Percentiles rank a stretch among this genome's conserved stretches.
Conservation (phyloP, 2,329 filamentous ascomycete genomes). For the Aspergillus sp. region DNA sequence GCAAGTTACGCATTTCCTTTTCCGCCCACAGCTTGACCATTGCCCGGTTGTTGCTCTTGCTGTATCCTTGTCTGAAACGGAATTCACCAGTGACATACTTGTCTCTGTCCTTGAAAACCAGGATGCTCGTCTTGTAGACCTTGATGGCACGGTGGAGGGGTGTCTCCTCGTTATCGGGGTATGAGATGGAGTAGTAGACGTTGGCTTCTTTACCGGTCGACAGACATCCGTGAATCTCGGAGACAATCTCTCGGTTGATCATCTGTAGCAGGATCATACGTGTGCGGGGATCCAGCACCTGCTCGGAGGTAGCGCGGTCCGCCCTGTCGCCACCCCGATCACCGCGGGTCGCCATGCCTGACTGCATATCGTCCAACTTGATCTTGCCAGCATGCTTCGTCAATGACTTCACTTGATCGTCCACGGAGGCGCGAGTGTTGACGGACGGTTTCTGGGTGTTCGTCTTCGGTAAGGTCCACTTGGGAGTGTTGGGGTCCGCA, state of each 20-base stretch:
- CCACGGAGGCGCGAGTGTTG: constrained; percentile 76
- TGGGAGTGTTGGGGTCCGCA: constrained; percentile 52
- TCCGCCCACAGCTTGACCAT: constrained; percentile 99
- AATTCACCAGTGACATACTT: constrained; percentile 95
- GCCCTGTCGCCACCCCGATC: constrained; percentile 68
- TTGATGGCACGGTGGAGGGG: constrained; percentile 84
- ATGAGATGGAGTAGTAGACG: constrained; percentile 84
- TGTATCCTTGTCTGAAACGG: constrained; percentile 85
- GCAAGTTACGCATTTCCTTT: constrained; percentile 94
- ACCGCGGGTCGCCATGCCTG: constrained; percentile 54
- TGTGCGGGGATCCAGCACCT: constrained; percentile 90
- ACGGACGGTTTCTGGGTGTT: constrained; percentile 78
- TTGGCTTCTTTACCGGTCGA: constrained; percentile 98
- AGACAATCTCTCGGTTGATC: constrained; percentile 87
- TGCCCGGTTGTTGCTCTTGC: constrained; percentile 90
- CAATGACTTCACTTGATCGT: constrained; percentile 85
- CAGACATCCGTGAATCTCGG: constrained; percentile 90
- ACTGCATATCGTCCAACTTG: constrained; percentile 66
- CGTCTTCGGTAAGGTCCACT: constrained; percentile 64
- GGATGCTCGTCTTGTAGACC: constrained; percentile 96
- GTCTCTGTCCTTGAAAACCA: constrained; percentile 97
- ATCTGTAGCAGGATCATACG: constrained; percentile 95
- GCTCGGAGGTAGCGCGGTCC: constrained; percentile 89
- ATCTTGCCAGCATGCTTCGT: constrained; percentile 85
- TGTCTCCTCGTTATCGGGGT: constrained; percentile 52